A percentile compares a stretch with the other conserved stretches of the same genome.
Conservation (phyloP, 2,329 filamentous ascomycete genomes). For the Aureobasidium sp. region DNA sequence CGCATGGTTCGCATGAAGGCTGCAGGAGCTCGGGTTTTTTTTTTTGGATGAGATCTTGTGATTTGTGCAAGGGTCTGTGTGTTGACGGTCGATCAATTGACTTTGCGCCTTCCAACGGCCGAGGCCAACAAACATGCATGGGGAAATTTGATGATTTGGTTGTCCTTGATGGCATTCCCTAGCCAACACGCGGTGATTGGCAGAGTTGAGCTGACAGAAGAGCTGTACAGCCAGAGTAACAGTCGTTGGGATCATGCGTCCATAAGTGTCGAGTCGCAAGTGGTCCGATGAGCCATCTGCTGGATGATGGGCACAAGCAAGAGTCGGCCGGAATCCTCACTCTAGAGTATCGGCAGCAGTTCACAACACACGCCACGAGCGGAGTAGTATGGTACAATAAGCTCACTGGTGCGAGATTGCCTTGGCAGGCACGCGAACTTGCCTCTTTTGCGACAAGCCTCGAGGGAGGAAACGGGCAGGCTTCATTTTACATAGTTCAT, state of each 20-base stretch:
- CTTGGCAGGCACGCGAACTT: constrained; percentile 14
- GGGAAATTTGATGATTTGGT: constrained; percentile 8
- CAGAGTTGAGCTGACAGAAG: not conserved
- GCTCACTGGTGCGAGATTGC: constrained; percentile 7
- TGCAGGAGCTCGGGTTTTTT: not conserved
- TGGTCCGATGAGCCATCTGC: not conserved
- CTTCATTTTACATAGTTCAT: constrained; percentile 11
- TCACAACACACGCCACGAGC: constrained; percentile 4
- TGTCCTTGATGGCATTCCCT: not conserved
- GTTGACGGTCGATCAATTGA: constrained; percentile 7
- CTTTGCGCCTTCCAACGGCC: not conserved
- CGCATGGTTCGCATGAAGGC: not conserved
- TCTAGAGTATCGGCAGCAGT: constrained; percentile 9
- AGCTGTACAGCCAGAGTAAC: not conserved
- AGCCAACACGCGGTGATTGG: not conserved
- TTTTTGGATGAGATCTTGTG: not conserved
- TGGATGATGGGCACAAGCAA: not conserved
- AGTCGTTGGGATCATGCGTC: not conserved
- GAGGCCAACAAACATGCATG: constrained; percentile 4
- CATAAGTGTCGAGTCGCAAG: not conserved
- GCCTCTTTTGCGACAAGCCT: constrained; percentile 3
- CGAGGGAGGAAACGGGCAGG: not conserved
- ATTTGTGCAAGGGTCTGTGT: not conserved
- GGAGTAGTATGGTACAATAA: not conserved
- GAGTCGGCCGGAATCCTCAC: not conserved